Conservation (phyloP, 164 flowering plant species). For the Hamamelis virginiana region DNA sequence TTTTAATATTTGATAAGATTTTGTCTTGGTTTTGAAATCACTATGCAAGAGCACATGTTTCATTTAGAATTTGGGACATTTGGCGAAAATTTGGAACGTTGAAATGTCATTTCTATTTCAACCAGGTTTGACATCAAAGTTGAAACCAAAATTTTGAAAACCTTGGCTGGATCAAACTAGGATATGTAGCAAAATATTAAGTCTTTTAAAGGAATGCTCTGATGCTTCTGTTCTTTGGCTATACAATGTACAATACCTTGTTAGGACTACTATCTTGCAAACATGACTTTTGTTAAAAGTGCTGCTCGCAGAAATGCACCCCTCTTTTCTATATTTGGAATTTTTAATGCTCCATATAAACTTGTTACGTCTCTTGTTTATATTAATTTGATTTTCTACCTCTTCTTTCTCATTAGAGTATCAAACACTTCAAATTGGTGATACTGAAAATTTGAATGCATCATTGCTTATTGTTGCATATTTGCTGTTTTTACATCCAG, state of each 20-base stretch:
- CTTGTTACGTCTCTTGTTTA: background rate
- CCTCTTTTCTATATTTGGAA: background rate
- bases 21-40: background rate
- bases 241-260: background rate
- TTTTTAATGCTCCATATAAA: background rate
- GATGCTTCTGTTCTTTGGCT: background rate
- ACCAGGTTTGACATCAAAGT: too few species aligned
- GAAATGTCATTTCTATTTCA: too few species aligned
- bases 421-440: background rate
- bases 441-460: background rate
- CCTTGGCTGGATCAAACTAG: too few species aligned
- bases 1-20: background rate
- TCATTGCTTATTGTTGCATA: background rate
- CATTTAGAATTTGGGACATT: too few species aligned
- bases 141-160: too few species aligned
- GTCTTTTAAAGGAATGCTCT: background rate
- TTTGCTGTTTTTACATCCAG: constrained; percentile 29
- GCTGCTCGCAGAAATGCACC: background rate
- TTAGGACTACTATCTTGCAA: background rate
- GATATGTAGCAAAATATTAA: too few species aligned
- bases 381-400: background rate
- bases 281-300: background rate
- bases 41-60: too few species aligned
- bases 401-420: background rate
- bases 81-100: too few species aligned